phyloP scores from a whole-genome alignment of 2,329 filamentous ascomycete genomes.

The Penicillium sp. region DNA sequence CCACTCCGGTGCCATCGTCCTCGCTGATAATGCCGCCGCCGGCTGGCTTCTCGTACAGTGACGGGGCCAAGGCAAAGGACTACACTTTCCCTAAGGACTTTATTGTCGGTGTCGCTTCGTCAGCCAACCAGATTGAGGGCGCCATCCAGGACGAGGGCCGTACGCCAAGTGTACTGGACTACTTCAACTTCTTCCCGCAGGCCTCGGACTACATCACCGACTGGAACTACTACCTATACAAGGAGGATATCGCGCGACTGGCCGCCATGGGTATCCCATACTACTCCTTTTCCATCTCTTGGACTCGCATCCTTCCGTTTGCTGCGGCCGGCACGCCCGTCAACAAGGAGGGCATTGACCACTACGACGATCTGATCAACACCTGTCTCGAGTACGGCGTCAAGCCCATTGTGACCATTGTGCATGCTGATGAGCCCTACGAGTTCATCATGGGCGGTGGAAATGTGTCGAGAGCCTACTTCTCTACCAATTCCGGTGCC shows the following conservation, averaged over 20 bases:
- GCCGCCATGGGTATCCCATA: slow-evolving; percentile 41
- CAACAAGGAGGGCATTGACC: slow-evolving; percentile 48
- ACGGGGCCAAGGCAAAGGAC: slow-evolving; percentile 11
- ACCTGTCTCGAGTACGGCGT: slow-evolving; percentile 45
- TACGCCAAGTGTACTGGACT: slow-evolving; percentile 41
- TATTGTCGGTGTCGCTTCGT: slow-evolving; percentile 45
- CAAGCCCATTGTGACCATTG: slow-evolving; percentile 46
- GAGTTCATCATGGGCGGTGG: slow-evolving; percentile 18
- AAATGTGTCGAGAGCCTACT: slow-evolving; percentile 14
- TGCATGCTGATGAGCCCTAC: slow-evolving; percentile 31
- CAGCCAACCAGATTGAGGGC: slow-evolving; percentile 48
- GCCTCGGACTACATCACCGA: slow-evolving; percentile 51
- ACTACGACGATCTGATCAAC: slow-evolving; percentile 53
- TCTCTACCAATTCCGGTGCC: slow-evolving; percentile 26
- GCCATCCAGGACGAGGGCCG: slow-evolving; percentile 43
- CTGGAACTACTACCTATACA: slow-evolving; percentile 53
- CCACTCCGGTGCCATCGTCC: slow-evolving; percentile 55
- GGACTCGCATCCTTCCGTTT: slow-evolving; percentile 53
- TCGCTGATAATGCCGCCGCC: slow-evolving; percentile 58
- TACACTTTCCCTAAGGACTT: slow-evolving; percentile 41
- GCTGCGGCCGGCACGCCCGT: slow-evolving; percentile 44
- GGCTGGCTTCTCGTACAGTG: slow-evolving; percentile 49
- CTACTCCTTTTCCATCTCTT: slow-evolving; percentile 50
- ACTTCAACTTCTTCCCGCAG: slow-evolving; percentile 32
- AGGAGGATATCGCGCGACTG: slow-evolving; percentile 46